Base-by-base conservation (phyloP, 805 yeast species). In the Hanseniaspora clermontiae region DNA sequence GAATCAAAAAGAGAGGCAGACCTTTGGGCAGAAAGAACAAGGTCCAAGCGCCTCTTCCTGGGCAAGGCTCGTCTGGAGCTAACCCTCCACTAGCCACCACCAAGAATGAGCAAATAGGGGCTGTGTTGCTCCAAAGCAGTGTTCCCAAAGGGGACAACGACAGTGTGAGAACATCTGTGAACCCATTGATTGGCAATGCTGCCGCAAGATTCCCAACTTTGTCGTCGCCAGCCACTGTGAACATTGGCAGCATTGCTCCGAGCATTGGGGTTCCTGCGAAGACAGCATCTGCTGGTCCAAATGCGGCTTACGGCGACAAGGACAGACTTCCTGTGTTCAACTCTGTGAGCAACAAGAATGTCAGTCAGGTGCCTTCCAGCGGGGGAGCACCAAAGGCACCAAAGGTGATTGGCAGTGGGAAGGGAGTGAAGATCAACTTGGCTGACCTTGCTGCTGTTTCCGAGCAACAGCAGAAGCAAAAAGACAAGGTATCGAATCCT, bases 11-110 rank as follows among this genome's bases (percentile, higher is more conserved):
- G 27, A 45, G 57, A 46, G 57, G 57, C 5, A 53, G 57, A 46
- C 57, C 57, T 3, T 32, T 53, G 14, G 57, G 57, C 3, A 45
- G 57, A 53, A 53, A 53, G 32, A 53, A 53, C 19, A 53, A 53
- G 36, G 49, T 38, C 32, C 27, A 14, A 10, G 39, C 9, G 5
- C 31, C 42, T 32, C 9, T 49, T 27, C 10, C 38, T 2, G 32
- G 37, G 17, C 32, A 29, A 20, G 20, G 32, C 8, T 17, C 29
- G 6, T 31, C 24, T 2, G 43, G 3, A 29, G 27, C 17, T 7
- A 11, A 11, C 15, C 47, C 39, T 11, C 11, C 15, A 12, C 37
- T 20, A 4, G 9, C 32, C 17, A 43, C 46, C 17, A 15, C 43
- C 24, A 49, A 39, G 29, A 37, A 38, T 27, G 40, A 37, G 3